Evolutionary conservation across 176 grass and related monocot genomes (phyloP).

Genomic region (Ensete ventricosum): DNA sequence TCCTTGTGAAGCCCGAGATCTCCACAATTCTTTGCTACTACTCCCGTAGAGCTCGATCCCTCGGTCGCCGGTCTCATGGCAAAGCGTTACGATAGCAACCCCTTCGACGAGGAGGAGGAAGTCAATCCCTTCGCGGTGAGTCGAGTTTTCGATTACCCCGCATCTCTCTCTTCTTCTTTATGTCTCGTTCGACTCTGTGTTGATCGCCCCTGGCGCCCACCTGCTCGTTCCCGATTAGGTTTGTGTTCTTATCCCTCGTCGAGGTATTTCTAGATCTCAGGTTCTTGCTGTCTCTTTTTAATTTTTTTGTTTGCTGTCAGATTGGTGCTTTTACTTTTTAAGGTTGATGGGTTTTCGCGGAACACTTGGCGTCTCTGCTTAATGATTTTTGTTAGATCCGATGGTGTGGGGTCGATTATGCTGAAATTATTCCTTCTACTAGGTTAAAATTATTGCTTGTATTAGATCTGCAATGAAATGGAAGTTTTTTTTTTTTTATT

Average conservation of each 20-base stretch:
- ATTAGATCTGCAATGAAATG: background rate
- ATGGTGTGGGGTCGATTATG: no score
- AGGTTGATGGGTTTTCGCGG: no score
- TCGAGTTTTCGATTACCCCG: background rate
- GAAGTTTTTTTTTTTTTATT: background rate
- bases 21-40: background rate
- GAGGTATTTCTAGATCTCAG: background rate
- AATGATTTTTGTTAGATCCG: no score
- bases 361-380: no score
- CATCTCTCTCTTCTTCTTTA: background rate
- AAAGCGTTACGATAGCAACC: conserved; percentile 70
- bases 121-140: conserved; percentile 95
- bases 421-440: no score
- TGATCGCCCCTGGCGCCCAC: background rate
- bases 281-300: background rate
- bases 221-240: background rate
- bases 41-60: background rate
- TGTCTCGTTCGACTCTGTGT: background rate
- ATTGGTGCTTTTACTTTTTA: no score
- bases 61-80: conserved; percentile 38
- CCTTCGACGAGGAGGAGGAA: conserved; percentile 92
- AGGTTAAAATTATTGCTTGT: no score
- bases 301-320: background rate
- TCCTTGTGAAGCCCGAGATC: background rate
- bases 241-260: background rate